These are phyloP conservation scores for Penicillium alfredii DNA, from an alignment of 495 filamentous ascomycete species.

Conservation along the genomic window DNA sequence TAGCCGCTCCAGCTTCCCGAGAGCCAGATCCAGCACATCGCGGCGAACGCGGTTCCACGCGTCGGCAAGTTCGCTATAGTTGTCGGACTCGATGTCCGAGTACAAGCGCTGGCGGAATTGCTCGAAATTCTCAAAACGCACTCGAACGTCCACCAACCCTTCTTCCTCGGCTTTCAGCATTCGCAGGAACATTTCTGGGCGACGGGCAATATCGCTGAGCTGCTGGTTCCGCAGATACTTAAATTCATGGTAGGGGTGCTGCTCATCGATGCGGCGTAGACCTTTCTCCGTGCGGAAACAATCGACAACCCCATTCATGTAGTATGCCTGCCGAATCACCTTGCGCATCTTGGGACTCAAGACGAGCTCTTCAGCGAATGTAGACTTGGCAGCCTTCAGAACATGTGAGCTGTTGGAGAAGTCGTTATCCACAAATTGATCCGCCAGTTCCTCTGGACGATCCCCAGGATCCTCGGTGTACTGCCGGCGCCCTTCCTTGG, in stretches of 20 bases:
- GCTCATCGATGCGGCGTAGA: conserved; percentile 86
- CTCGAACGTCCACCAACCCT: conserved; percentile 75
- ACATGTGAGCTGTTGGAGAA: conserved; percentile 73
- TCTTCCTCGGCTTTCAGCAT: conserved; percentile 97
- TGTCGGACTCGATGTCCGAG: conserved; percentile 82
- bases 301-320: conserved; percentile 72
- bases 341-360: conserved; percentile 87
- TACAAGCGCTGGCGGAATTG: conserved; percentile 69
- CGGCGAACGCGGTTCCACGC: conserved; percentile 85
- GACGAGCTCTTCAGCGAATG: conserved; percentile 88
- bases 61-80: conserved; percentile 90
- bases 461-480: conserved; percentile 75
- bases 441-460: conserved; percentile 80
- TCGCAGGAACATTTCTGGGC: conserved; percentile 82
- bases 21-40: conserved; percentile 75
- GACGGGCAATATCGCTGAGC: conserved; percentile 68
- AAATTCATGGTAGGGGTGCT: conserved; percentile 95
- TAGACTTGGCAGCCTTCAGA: conserved; percentile 67
- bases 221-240: conserved; percentile 91
- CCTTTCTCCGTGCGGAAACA: conserved; percentile 91
- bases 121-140: conserved; percentile 67
- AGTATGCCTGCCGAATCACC: conserved; percentile 73
- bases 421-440: conserved; percentile 63
- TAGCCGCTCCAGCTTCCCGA: conserved; percentile 72
- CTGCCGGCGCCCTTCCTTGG: conserved; percentile 67